Base-by-base conservation (phyloP, 2,329 filamentous ascomycete genomes). In the Cordyceps javanica region DNA sequence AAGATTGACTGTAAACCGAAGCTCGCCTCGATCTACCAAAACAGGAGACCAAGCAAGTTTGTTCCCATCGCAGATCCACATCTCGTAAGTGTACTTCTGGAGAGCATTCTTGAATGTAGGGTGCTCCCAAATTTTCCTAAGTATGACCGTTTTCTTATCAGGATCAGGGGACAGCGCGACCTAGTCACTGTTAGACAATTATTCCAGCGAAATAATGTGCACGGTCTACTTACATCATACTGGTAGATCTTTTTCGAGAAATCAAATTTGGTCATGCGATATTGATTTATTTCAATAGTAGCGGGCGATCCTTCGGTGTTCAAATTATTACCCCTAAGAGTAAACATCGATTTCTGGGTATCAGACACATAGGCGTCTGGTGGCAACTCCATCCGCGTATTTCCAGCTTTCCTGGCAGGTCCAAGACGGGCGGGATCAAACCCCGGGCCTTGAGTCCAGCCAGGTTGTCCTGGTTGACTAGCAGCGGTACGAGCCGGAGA, bases 1-100 rank as follows among this genome's bases (percentile, higher is more conserved):
- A 1, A 97, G 79, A 63, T 97, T 85, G 42, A 97, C 80, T 0
- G 68, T 70, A 50, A 90, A 68, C 0, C 80, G 78, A 5, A 83
- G 62, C 56, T 85, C 81, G 1, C 76, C 73, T 3, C 76, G 72
- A 0, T 74, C 68, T 10, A 79, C 62, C 21, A 72, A 65, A 48
- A 68, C 68, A 3, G 72, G 73, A 11, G 73, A 76, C 93, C 94
- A 99, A 16, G 91, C 92, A 48, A 99, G 79, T 70, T 88, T 90
- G 66, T 87, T 86, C 28, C 90, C 90, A 73, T 97, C 91, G 65
- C 85, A 91, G 57, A 97, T 82, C 82, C 87, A 91, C 42, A 64
- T 66, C 5, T 65, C 66, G 19, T 69, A 69, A 5, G 72, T 75
- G 59, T 76, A 75, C 2, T 74, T 71, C 2, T 76, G 74, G 1